Conservation (phyloP, 1,284 basidiomycete species). For the Sphaerobolus stellatus region DNA sequence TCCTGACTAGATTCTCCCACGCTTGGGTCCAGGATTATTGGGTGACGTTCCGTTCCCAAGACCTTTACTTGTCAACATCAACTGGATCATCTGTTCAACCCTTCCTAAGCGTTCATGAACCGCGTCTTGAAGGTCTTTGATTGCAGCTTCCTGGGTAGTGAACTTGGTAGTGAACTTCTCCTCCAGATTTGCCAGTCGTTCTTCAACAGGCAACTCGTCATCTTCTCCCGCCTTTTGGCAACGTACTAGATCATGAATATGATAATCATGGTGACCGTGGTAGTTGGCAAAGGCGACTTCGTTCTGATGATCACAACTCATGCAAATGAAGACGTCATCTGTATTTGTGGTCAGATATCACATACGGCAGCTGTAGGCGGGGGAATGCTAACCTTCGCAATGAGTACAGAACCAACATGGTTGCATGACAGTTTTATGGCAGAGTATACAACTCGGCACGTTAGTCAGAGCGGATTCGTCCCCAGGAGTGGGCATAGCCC, state of each 20-base stretch:
- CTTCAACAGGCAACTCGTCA: slow-evolving; percentile 21
- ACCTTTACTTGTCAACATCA: too few species aligned
- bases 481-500: neutral
- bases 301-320: neutral
- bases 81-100: too few species aligned
- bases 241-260: slow-evolving; percentile 23
- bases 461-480: too few species aligned
- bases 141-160: too few species aligned
- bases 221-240: slow-evolving; percentile 21
- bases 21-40: too few species aligned
- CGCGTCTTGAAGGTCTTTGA: too few species aligned
- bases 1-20: too few species aligned
- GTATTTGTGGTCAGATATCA: neutral
- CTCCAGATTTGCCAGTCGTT: slow-evolving; percentile 21
- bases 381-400: slow-evolving; percentile 18
- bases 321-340: slow-evolving; percentile 3
- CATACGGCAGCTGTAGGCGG: neutral
- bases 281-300: neutral
- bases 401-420: slow-evolving; percentile 31
- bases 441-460: neutral
- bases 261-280: slow-evolving; percentile 10
- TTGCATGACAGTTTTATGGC: slow-evolving; percentile 11
- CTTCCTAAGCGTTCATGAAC: too few species aligned
- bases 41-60: too few species aligned
- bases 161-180: neutral